Base-by-base conservation (phyloP, 164 flowering plant species). In the Aristolochia fimbriata region DNA sequence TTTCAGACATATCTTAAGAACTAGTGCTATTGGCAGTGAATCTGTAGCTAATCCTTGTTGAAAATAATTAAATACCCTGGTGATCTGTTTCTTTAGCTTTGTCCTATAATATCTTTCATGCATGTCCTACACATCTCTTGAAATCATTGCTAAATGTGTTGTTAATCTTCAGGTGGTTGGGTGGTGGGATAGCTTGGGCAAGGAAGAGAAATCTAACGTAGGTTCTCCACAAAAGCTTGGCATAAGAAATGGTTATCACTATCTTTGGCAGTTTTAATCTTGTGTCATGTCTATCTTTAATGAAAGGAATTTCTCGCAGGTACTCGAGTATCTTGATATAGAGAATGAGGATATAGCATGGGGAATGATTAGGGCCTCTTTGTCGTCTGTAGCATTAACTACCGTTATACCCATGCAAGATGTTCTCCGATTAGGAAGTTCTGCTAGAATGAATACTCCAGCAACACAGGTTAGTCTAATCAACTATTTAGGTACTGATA, bases 361-460 rank as follows among this genome's bases (percentile, higher is more conserved):
- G 97, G 79, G 70, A 27, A 70, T 93, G 55, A 83, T 88, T 53
- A 74, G 62, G 51, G 82, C 73, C 57, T 84, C 75, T 15, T 27
- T 81, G 48, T 78, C 97, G 47, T 90, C 99, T 9, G 91, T 93
- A 49, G 94, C 99, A 25, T 77, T 67, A 71, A 90, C 92, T 51
- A 73, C 91, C 50, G 70, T 93, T 25, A 72, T 90, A 63, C 91
- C 99, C 6, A 83, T 90, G 91, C 99, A 93, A 76, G 99, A 93
- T 68, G 70, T 93, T 67, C 86, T 93, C 61, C 74, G 88, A 48
- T 72, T 93, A 21, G 96, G 86, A 23, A 86, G 68, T 74, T 80
- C 92, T 66, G 87, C 95, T 15, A 84, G 99, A 77, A 93, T 93
- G 99, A 93, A 93, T 62, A 80, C 74, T 76, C 99, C 99, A 30